Evolutionary conservation across 805 yeast genomes (phyloP), one percentile per base, ranked within the genome.

Genomic region (Kluyveromyces dobzhanskii): DNA sequence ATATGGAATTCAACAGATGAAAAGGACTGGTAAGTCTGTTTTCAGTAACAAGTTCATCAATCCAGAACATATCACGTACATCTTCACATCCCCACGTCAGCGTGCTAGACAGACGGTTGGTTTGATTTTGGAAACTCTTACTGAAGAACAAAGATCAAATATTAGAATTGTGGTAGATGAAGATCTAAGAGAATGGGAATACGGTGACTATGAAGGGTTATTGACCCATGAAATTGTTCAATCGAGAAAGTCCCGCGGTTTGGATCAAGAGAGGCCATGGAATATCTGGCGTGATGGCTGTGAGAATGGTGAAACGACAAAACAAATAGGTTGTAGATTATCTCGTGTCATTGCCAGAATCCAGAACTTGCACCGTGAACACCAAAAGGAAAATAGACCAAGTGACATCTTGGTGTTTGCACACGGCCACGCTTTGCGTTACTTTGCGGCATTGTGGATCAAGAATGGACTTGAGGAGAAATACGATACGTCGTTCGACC

Each of bases 161-260:
- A 69, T 79, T 35, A 64, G 70, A 7, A 51, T 71, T 32, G 61
- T 66, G 41, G 69, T 70, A 14, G 80, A 78, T 45, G 76, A 83
- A 35, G 87, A 85, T 51, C 62, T 87, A 36, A 73, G 92, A 50
- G 97, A 90, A 63, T 90, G 97, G 97, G 94, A 85, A 48, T 90
- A 90, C 53, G 97, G 97, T 49, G 92, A 85, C 54, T 90, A 90
- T 59, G 97, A 90, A 67, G 97, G 97, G 4, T 60, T 78, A 48
- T 56, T 71, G 41, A 82, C 95, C 2, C 57, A 64, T 5, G 76
- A 88, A 51, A 86, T 88, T 57, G 64, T 70, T 32, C 73, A 67
- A 11, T 60, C 76, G 47, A 75, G 95, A 56, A 62, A 64, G 19
- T 50, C 62, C 21, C 69, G 79, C 39, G 94, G 92, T 0, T 61